Evolutionary conservation across 2,329 filamentous ascomycete species (phyloP).

Genomic region (Aspergillus uvarum): DNA sequence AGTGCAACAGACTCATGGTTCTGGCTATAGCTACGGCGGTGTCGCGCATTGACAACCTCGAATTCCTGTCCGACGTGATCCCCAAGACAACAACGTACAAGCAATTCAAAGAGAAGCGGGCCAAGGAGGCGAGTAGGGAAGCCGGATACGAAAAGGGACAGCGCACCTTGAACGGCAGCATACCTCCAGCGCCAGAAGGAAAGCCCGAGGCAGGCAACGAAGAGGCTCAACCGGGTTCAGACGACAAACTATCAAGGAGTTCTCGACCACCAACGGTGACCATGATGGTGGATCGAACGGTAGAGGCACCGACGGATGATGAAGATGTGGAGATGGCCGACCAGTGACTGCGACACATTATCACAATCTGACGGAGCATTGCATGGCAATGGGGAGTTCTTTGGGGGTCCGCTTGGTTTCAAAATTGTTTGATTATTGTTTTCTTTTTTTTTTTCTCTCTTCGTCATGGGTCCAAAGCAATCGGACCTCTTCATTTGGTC

Average conservation of each 20-base stretch:
- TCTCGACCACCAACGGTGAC: slow-evolving; percentile 45
- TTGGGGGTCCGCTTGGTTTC: slow-evolving; percentile 3
- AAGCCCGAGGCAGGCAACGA: slow-evolving; percentile 26
- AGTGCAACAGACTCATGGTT: slow-evolving; percentile 9
- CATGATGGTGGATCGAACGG: slow-evolving; percentile 55
- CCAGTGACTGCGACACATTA: slow-evolving; percentile 7
- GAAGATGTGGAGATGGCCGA: slow-evolving; percentile 60
- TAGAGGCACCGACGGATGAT: slow-evolving; percentile 42
- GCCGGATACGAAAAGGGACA: slow-evolving; percentile 40
- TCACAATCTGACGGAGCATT: neutral
- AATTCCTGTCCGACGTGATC: slow-evolving; percentile 89
- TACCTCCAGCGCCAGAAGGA: slow-evolving; percentile 17
- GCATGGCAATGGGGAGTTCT: slow-evolving; percentile 11
- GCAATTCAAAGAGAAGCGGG: slow-evolving; percentile 67
- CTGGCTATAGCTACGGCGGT: slow-evolving; percentile 70
- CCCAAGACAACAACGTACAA: slow-evolving; percentile 82
- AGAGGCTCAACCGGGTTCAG: slow-evolving; percentile 14
- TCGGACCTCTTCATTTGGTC: neutral
- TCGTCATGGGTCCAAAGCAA: neutral
- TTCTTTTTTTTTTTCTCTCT: neutral
- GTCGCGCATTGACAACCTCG: slow-evolving; percentile 84
- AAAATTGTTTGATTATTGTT: neutral
- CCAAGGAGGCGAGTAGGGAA: slow-evolving; percentile 36
- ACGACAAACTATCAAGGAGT: slow-evolving; percentile 25
- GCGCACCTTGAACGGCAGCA: slow-evolving; percentile 35